Evolutionary conservation across 2,329 filamentous ascomycete genomes (phyloP).

Genomic region (Stagonosporopsis vannaccii): DNA sequence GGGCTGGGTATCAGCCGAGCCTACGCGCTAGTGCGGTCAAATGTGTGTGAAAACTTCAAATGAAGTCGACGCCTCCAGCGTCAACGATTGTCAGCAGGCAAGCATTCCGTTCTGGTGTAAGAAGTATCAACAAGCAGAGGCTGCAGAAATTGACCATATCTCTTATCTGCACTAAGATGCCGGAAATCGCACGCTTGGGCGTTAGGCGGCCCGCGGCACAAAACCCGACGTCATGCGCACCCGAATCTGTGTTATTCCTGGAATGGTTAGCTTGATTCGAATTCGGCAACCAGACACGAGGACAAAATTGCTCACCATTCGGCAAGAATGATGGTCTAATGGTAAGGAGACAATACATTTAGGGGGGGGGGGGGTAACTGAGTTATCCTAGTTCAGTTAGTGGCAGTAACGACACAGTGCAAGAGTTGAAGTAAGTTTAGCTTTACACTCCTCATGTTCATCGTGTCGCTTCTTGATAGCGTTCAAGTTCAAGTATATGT

Average conservation of each 20-base stretch:
- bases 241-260: not conserved
- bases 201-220: conserved; percentile 9
- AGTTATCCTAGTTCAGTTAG: too few relatives aligned
- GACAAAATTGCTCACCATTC: not conserved
- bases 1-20: conserved; percentile 6
- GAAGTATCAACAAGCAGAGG: conserved; percentile 3
- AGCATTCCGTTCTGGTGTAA: conserved; percentile 23
- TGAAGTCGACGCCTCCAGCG: conserved; percentile 29
- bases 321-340: not conserved
- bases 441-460: not conserved
- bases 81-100: conserved; percentile 28
- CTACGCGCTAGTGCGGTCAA: conserved; percentile 17
- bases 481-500: not conserved
- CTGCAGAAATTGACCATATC: conserved; percentile 15
- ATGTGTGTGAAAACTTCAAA: conserved; percentile 17
- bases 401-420: not conserved
- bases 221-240: conserved; percentile 13
- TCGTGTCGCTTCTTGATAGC: not conserved
- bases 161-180: conserved; percentile 22
- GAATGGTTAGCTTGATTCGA: not conserved
- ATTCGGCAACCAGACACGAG: conserved; percentile 3
- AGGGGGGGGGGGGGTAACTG: too few relatives aligned
- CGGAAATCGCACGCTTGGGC: conserved; percentile 10
- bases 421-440: not conserved
- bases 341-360: too few relatives aligned